Evolutionary conservation across 495 filamentous ascomycete species (phyloP).

Genomic region (Echria macrotheca): DNA sequence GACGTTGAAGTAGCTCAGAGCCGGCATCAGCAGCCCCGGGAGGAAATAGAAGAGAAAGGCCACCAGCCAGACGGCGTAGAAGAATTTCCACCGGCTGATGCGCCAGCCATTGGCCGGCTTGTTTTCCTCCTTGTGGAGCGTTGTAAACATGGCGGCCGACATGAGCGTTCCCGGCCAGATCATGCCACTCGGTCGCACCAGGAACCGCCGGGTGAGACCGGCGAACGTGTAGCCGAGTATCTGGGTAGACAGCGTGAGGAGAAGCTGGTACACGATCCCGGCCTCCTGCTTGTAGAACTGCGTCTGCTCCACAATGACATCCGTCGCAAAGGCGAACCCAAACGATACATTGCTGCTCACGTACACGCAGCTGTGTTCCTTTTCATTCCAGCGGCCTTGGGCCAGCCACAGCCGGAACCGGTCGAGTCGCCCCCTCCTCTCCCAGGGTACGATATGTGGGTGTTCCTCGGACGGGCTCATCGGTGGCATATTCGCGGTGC

Average conservation of each 20-base stretch:
- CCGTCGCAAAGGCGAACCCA: constrained; percentile 79
- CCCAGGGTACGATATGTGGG: constrained; percentile 13
- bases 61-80: constrained; percentile 61
- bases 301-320: constrained; percentile 82
- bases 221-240: constrained; percentile 81
- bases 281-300: constrained; percentile 80
- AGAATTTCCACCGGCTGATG: constrained; percentile 78
- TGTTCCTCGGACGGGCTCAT: constrained; percentile 11
- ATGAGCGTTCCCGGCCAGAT: constrained; percentile 88
- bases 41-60: constrained; percentile 77
- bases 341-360: constrained; percentile 90
- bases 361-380: constrained; percentile 82
- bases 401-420: constrained; percentile 65
- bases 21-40: constrained; percentile 79
- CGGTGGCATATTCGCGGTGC: constrained; percentile 19
- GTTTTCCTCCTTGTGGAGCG: constrained; percentile 79
- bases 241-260: constrained; percentile 78
- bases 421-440: constrained; percentile 28
- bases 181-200: constrained; percentile 84
- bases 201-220: constrained; percentile 66
- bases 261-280: constrained; percentile 66
- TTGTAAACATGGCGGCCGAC: constrained; percentile 80
- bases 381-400: constrained; percentile 78
- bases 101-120: constrained; percentile 76
- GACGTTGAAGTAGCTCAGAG: constrained; percentile 84